Base-by-base conservation (phyloP, 768 basidiomycete genomes). In the Pulveroboletus sp. region DNA sequence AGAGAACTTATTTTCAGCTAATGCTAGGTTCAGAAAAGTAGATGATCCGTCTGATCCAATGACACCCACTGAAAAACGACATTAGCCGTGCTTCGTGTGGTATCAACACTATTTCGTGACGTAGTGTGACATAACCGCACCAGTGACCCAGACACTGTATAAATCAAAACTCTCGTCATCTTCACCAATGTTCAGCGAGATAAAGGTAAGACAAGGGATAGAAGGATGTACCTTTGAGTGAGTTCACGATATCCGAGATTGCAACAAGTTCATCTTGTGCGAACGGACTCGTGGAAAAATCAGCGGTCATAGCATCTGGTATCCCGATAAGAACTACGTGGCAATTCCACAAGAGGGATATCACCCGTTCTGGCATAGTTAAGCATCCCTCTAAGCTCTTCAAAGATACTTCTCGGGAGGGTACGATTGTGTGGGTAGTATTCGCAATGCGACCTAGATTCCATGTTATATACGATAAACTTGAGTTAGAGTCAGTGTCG, bases 221-320 rank as follows among this genome's bases (percentile, higher is more conserved):
- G 4, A 17, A 33, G 11, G 21, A 15, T 5, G 5, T 26, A 59
- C 57, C 53, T 13, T 46, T 49, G n/a, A 57, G 35, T 5, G 57
- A 58, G 15, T 57, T 51, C 28, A 58, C 18, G 2, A 60, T 42
- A 15, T 56, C 54, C 8, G 51, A 5, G 3, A 60, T 51, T 8
- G 57, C 43, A 37, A 36, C 26, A 1, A 60, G 46, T 4, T 58
- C 49, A 17, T 52, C 53, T 41, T 56, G 47, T 21, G 44, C 32
- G 8, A 58, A 60, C 0, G 53, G 57, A 26, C 57, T 50, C 31
- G 58, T 31, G 8, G 58, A 58, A 6, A 54, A 57, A 46, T 58
- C 43, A 13, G 58, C 33, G 10, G 58, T 58, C 32, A 58, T 47
- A 32, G 60, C 46, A n/a, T 58, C 57, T 58, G 14, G 15, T 6